These are phyloP conservation scores for Entonaema liquescens DNA, from an alignment of 495 filamentous ascomycete species.

Conservation along the genomic window DNA sequence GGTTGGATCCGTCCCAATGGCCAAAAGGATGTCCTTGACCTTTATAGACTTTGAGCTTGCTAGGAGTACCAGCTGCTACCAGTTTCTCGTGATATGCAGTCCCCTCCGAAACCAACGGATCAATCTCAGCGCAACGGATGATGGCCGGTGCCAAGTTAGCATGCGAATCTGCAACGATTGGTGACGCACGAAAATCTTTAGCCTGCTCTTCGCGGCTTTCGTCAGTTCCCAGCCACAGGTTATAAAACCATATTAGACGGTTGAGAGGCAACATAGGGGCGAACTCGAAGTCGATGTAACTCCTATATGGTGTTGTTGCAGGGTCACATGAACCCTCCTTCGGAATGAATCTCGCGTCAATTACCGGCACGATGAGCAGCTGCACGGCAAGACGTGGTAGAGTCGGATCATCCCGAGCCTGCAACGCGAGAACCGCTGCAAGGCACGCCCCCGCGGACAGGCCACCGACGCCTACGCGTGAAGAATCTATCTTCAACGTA, in stretches of 20 bases:
- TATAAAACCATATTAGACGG: conserved; percentile 52
- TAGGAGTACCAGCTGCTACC: conserved; percentile 43
- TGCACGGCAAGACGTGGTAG: conserved; percentile 56
- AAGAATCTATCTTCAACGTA: conserved; percentile 50
- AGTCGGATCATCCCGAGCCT: conserved; percentile 52
- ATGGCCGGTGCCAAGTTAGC: conserved; percentile 46
- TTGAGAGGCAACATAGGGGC: conserved; percentile 50
- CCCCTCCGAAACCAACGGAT: conserved; percentile 49
- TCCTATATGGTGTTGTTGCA: conserved; percentile 46
- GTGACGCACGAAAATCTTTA: conserved; percentile 47
- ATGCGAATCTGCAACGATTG: conserved; percentile 48
- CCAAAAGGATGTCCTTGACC: conserved; percentile 51
- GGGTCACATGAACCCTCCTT: conserved; percentile 47
- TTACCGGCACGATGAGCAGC: conserved; percentile 60
- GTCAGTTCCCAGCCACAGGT: conserved; percentile 49
- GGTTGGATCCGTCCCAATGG: conserved; percentile 49
- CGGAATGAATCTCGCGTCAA: conserved; percentile 55
- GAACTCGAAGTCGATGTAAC: conserved; percentile 48
- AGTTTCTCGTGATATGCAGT: conserved; percentile 49
- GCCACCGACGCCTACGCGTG: conserved; percentile 47
- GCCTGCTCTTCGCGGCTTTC: conserved; percentile 40
- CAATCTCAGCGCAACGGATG: conserved; percentile 47
- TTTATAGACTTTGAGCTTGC: conserved; percentile 49
- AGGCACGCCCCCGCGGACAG: conserved; percentile 52
- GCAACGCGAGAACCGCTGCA: conserved; percentile 51